A percentile compares a stretch with the other conserved stretches of the same genome.
These are phyloP conservation scores for Calcarisporium arbuscula DNA, from an alignment of 2,329 filamentous ascomycete species.

Conservation along the genomic window DNA sequence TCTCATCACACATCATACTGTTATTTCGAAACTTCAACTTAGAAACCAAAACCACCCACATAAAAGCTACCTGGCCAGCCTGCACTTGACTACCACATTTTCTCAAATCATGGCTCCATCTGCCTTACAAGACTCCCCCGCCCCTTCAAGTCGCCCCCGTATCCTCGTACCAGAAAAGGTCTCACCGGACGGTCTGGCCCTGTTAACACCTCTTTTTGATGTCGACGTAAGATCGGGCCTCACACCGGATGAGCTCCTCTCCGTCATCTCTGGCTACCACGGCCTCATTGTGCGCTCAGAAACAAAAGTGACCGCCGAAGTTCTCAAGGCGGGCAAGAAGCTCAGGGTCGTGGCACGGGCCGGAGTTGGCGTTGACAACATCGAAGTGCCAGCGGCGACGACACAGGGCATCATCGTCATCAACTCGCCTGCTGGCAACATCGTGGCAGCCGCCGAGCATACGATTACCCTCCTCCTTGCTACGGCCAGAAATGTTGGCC, in stretches of 20 bases:
- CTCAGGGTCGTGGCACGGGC: constrained; percentile 74
- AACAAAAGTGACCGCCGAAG: constrained; percentile 67
- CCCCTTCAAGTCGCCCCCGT: constrained; percentile 22
- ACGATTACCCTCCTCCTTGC: constrained; percentile 70
- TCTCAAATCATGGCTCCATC: constrained; percentile 19
- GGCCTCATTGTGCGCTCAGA: constrained; percentile 76
- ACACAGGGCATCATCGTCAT: constrained; percentile 70
- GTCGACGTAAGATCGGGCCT: constrained; percentile 63
- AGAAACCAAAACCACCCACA: too few species aligned
- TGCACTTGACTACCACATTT: too few species aligned
- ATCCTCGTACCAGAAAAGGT: constrained; percentile 76
- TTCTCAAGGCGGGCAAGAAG: constrained; percentile 60
- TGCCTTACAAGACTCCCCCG: constrained; percentile 9
- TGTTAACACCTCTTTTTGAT: constrained; percentile 60
- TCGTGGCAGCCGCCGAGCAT: constrained; percentile 73
- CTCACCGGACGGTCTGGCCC: constrained; percentile 67
- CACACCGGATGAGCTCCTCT: constrained; percentile 54
- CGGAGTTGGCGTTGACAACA: constrained; percentile 79
- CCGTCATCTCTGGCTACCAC: constrained; percentile 65
- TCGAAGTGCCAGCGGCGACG: constrained; percentile 68
- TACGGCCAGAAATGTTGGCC: constrained; percentile 66
- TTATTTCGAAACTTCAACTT: too few species aligned
- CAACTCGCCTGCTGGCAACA: constrained; percentile 74
- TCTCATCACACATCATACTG: too few species aligned
- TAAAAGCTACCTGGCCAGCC: too few species aligned